Base-by-base conservation (phyloP, 768 basidiomycete genomes). In the Panaeolus cyanescens region DNA sequence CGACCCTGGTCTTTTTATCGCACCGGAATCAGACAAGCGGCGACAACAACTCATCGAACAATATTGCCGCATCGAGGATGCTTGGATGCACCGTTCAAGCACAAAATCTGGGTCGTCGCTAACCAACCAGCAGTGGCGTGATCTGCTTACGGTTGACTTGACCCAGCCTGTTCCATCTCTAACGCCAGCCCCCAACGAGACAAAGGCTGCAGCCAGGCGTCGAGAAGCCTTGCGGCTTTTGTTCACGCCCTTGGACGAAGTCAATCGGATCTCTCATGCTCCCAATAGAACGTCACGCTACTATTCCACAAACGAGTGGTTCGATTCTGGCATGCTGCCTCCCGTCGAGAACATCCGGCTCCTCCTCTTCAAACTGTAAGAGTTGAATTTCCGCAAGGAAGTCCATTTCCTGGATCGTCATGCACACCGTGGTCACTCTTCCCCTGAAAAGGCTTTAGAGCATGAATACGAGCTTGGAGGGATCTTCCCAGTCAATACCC, bases 301-400 rank as follows among this genome's bases (percentile, higher is more conserved):
- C n/a, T 22, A 37, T 50, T 33, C n/a, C n/a, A 13, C 36, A 5
- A 25, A 39, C 15, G 12, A 20, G 8, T 4, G 15, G 7, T 39
- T 37, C n/a, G 50, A 15, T 28, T 39, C 54, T 1, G 59, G 59
- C n/a, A 15, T 5, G 7, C 32, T 56, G 2, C 53, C 54, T 8
- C 53, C 54, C 3, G 3, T 13, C 12, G 5, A 17, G 19, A 22
- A 34, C 22, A 30, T 60, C 15, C 54, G 28, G 1, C 13, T 45
- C 19, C 20, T 59, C 32, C 58, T 59, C 37, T 34, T 40, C 30
- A 22, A 61, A 31, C 55, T 61, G 2, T 61, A 40, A 1, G 55
- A 56, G 54, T 40, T 61, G 30, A 61, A 61, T 13, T 61, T 61
- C 25, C 6, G 33, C n/a, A 40, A 56, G 28, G 54, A 61, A 25